Evolutionary conservation across 768 basidiomycete species (phyloP).

Genomic region (Calocybe indica): DNA sequence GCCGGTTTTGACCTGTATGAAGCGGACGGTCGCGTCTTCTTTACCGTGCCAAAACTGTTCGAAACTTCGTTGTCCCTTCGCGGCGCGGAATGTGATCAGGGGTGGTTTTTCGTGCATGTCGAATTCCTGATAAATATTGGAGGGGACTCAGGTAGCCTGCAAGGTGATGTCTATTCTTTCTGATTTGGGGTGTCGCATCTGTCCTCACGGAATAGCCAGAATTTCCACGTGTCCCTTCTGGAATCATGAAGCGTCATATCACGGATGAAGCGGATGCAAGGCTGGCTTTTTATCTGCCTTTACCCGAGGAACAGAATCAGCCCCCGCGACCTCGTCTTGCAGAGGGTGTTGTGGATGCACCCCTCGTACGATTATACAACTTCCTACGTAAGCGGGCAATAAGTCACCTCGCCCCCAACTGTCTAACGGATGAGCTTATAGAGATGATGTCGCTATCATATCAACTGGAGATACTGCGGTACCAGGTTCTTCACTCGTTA

Average conservation of each 20-base stretch:
- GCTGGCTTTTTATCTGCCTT: constrained; percentile 55
- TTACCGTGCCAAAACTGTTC: constrained; percentile 68
- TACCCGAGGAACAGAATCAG: constrained; percentile 33
- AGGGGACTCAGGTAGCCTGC: constrained; percentile 65
- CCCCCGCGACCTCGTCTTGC: constrained; percentile 49
- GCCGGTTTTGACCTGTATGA: constrained; percentile 13
- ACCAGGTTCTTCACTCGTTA: constrained; percentile 38
- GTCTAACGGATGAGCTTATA: constrained; percentile 20
- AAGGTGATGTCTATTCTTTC: constrained; percentile 38
- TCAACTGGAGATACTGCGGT: constrained; percentile 85
- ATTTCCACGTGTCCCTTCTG: constrained; percentile 65
- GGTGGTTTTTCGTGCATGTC: constrained; percentile 83
- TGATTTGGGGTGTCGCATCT: not conserved
- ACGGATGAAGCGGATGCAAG: constrained; percentile 69
- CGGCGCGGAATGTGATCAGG: constrained; percentile 62
- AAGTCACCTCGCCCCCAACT: not conserved
- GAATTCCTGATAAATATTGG: constrained; percentile 71
- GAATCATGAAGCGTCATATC: constrained; percentile 59
- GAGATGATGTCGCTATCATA: constrained; percentile 92
- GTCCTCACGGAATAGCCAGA: constrained; percentile 32
- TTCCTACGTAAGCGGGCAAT: constrained; percentile 66
- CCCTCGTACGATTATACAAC: constrained; percentile 80
- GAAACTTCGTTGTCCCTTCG: constrained; percentile 68
- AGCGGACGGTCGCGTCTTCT: constrained; percentile 79
- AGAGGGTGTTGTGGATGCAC: constrained; percentile 66